Evolutionary conservation across 257 asterid genomes (phyloP).

Genomic region (Petunia secreta): DNA sequence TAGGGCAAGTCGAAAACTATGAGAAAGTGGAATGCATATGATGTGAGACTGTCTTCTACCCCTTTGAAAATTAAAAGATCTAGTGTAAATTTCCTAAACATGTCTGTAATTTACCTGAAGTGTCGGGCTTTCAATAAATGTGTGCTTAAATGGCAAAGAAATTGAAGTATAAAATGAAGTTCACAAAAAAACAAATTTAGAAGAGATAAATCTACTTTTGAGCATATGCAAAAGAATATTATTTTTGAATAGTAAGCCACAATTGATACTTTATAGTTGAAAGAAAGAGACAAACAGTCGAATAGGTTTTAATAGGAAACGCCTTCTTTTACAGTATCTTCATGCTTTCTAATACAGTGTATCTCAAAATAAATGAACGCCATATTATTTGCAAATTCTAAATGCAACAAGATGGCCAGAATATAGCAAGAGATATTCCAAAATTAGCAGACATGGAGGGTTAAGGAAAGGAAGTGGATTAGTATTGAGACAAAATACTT

Average conservation of each 20-base stretch:
- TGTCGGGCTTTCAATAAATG: neutral
- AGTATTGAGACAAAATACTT: neutral
- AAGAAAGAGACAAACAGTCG: neutral
- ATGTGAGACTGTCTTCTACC: neutral
- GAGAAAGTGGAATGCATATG: neutral
- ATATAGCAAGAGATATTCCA: slow-evolving; percentile 17
- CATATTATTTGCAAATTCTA: neutral
- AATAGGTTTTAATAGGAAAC: neutral
- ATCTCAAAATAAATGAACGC: neutral
- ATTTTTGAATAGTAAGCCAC: neutral
- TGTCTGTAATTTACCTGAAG: neutral
- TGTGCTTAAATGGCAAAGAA: neutral
- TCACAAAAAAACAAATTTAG: neutral
- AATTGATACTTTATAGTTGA: neutral
- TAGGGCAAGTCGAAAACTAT: neutral
- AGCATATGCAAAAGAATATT: neutral
- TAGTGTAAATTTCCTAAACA: neutral
- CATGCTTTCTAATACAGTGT: neutral
- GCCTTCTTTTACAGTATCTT: neutral
- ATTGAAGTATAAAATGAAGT: neutral
- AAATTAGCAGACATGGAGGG: neutral
- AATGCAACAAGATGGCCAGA: neutral
- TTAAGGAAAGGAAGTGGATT: neutral
- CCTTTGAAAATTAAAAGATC: neutral
- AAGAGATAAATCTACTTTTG: neutral